A percentile compares a stretch with the other conserved stretches of the same genome.
phyloP scores from a whole-genome alignment of 2,329 filamentous ascomycete genomes.

The Curvularia verruculosa region DNA sequence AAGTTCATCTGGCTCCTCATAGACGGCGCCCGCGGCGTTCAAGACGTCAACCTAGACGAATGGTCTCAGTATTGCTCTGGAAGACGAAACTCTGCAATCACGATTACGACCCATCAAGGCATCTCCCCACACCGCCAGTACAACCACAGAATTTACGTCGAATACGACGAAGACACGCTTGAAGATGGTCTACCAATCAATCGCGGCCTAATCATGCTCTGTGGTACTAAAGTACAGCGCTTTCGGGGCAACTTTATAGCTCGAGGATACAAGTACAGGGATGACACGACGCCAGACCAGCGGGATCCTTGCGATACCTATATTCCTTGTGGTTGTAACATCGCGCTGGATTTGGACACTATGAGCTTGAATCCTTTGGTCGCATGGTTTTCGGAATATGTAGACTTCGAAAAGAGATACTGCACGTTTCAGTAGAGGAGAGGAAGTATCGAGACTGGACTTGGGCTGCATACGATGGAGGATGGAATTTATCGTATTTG shows the following conservation, averaged over 20 bases:
- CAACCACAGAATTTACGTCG: neutral
- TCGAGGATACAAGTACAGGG: neutral
- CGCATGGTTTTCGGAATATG: neutral
- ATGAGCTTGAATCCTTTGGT: neutral
- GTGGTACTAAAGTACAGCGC: neutral
- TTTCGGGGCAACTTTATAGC: neutral
- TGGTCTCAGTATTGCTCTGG: neutral
- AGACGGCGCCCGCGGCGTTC: neutral
- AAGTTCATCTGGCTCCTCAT: slow-evolving; percentile 7
- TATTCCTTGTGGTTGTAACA: neutral
- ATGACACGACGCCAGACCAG: neutral
- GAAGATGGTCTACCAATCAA: neutral
- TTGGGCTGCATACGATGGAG: neutral
- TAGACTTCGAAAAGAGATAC: too few species aligned
- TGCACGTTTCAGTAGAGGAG: too few species aligned
- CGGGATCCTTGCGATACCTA: neutral
- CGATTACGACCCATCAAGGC: neutral
- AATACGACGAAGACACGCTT: neutral
- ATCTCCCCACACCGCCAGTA: neutral
- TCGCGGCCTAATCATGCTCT: neutral
- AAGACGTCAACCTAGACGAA: neutral
- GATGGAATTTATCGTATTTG: neutral
- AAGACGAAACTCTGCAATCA: too few species aligned
- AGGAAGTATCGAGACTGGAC: neutral
- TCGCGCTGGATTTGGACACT: neutral